Conservation (phyloP, 371 early-diverging fungal genomes). For the Mucor mucedo region DNA sequence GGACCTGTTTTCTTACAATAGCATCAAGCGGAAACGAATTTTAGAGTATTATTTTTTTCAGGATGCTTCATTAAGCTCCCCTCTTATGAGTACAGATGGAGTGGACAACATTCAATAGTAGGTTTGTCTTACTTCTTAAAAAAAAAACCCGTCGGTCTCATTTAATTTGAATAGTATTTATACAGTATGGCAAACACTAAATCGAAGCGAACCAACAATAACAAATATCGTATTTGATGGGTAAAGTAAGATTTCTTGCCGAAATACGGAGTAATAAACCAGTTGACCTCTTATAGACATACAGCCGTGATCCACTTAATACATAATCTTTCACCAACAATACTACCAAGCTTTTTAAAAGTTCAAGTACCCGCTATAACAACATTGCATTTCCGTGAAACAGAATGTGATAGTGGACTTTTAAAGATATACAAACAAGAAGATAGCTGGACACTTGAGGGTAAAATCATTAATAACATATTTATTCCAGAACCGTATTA, state of each 20-base stretch:
- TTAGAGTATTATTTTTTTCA: slow-evolving; percentile 50
- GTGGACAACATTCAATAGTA: slow-evolving; percentile 62
- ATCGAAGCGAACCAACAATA: slow-evolving; percentile 60
- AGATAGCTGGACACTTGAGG: slow-evolving; percentile 70
- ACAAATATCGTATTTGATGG: slow-evolving; percentile 64
- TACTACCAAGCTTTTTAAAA: slow-evolving; percentile 51
- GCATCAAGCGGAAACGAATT: slow-evolving; percentile 39
- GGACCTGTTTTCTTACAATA: slow-evolving; percentile 51
- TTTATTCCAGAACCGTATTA: too few relatives aligned
- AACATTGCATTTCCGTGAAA: slow-evolving; percentile 57
- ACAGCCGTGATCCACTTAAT: slow-evolving; percentile 62
- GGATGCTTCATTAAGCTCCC: slow-evolving; percentile 54
- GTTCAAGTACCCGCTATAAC: slow-evolving; percentile 61
- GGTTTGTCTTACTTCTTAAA: neutral
- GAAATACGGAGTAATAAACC: neutral
- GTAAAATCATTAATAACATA: slow-evolving; percentile 11
- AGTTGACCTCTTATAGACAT: slow-evolving; percentile 34
- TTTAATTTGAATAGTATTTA: slow-evolving; percentile 46
- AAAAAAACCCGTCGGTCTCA: neutral
- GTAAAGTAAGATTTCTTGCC: slow-evolving; percentile 28
- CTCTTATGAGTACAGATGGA: slow-evolving; percentile 63
- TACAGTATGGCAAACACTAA: slow-evolving; percentile 66
- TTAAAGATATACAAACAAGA: slow-evolving; percentile 63
- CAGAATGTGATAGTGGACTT: slow-evolving; percentile 50
- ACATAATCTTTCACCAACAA: slow-evolving; percentile 57